phyloP scores from a whole-genome alignment of 2,329 filamentous ascomycete species.

The Apiospora malaysiana region DNA sequence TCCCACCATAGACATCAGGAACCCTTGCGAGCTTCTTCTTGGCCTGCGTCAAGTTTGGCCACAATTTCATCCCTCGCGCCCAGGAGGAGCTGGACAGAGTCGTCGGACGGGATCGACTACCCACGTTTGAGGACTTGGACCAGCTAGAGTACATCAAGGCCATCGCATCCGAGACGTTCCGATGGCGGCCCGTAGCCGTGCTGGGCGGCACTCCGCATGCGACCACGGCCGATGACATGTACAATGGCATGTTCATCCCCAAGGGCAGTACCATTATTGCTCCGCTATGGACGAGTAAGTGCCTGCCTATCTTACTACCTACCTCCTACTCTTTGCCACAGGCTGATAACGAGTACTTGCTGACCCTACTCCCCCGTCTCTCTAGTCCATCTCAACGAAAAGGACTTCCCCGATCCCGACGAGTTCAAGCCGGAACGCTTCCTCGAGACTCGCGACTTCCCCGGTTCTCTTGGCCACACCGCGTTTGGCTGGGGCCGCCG shows the following conservation, averaged over 20 bases:
- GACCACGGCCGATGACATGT: conserved; percentile 48
- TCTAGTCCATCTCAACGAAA: conserved; percentile 44
- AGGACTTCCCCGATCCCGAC: conserved; percentile 47
- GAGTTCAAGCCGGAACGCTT: conserved; percentile 39
- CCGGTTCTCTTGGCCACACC: conserved; percentile 39
- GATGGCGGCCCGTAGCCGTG: conserved; percentile 49
- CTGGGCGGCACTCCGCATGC: conserved; percentile 51
- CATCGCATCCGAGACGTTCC: conserved; percentile 46
- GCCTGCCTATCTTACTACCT: no score
- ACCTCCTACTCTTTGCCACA: background rate
- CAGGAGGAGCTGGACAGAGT: conserved; percentile 48
- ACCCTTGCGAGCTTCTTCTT: conserved; percentile 41
- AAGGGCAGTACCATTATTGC: conserved; percentile 50
- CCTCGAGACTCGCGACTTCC: conserved; percentile 26
- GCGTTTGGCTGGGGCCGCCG: conserved; percentile 50
- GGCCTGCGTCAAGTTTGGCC: conserved; percentile 38
- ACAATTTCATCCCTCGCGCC: conserved; percentile 28
- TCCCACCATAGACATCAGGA: conserved; percentile 51
- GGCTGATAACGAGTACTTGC: conserved; percentile 38
- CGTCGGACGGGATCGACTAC: conserved; percentile 43
- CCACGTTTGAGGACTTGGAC: conserved; percentile 44
- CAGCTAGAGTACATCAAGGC: conserved; percentile 43
- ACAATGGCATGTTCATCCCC: conserved; percentile 51
- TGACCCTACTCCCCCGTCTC: conserved; percentile 57
- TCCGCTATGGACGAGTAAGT: conserved; percentile 50